Base-by-base conservation (phyloP, 805 yeast species). In the Ogataea methylovora region DNA sequence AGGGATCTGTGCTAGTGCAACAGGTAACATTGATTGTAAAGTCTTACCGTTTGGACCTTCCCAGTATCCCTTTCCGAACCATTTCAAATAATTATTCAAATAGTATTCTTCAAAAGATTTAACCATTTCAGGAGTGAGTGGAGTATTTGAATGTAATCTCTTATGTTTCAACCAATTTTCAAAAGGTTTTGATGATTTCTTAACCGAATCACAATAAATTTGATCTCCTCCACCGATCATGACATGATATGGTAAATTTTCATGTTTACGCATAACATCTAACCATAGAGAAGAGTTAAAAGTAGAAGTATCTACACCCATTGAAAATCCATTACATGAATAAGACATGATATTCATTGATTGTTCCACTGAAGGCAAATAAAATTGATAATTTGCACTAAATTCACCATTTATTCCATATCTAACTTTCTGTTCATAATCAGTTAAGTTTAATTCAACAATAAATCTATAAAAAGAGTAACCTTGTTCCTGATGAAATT, bases 151-250 rank as follows among this genome's bases (percentile, higher is more conserved):
- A 24, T 61, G 48, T 24, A 76, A 59, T 39, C 67, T 72, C 36
- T 63, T 67, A 40, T 74, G 76, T 20, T 64, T 51, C 20, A 75
- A 54, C 95, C 97, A 87, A 21, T 72, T 54, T 39, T 67, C 54
- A 45, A 83, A 73, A 21, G 64, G 58, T 31, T 67, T 50, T 12
- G 80, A 74, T 15, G 73, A 65, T 15, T 68, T 43, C 54, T 81
- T 83, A 45, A 90, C 76, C 2, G 85, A 68, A 58, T 90, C 98
- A 34, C 88, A 77, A 55, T 90, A 90, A 33, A 90, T 71, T 60
- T 90, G 98, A 59, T 90, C 98, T 22, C 98, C 98, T 34, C 97
- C 97, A 20, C 97, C 97, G 20, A 92, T 64, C 94, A 90, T 88
- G 4, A 86, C 97, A 55, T 90, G 96, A 58, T 85, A 85, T 26